These are phyloP conservation scores for Schizonepeta tenuifolia DNA, from an alignment of 257 asterid genomes.

Conservation along the genomic window DNA sequence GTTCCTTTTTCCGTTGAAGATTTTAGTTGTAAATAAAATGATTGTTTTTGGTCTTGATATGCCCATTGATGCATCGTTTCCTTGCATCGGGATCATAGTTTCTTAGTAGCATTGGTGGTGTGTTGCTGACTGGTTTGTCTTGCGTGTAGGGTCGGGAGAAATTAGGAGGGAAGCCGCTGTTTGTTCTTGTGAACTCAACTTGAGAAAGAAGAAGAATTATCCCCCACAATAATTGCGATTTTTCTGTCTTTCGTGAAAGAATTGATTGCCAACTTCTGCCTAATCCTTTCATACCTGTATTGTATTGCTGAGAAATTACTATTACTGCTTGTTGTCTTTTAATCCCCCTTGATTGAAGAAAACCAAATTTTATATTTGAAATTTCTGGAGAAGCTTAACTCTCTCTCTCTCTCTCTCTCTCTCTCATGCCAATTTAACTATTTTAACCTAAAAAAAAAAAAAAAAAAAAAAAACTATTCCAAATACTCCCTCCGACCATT, in stretches of 20 bases:
- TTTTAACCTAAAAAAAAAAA: too few relatives aligned
- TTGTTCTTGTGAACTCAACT: conserved; percentile 70
- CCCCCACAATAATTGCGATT: conserved; percentile 17
- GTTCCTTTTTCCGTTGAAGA: not conserved
- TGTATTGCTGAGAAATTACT: conserved; percentile 10
- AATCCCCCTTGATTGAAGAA: not conserved
- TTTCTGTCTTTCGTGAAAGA: not conserved
- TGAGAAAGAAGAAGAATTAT: conserved; percentile 17
- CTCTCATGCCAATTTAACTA: not conserved
- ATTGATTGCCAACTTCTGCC: conserved; percentile 9
- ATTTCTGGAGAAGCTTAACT: not conserved
- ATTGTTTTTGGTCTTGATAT: not conserved
- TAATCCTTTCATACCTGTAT: conserved; percentile 1
- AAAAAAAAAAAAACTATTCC: too few relatives aligned
- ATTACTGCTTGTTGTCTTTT: conserved; percentile 2
- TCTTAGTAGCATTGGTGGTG: not conserved
- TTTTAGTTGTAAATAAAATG: not conserved
- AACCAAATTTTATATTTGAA: not conserved
- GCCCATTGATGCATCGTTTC: not conserved
- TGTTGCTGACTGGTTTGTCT: conserved; percentile 21
- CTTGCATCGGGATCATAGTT: not conserved
- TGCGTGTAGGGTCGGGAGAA: conserved; percentile 72
- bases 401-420: not conserved
- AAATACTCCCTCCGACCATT: too few relatives aligned
- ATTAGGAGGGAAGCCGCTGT: conserved; percentile 68